Conservation (phyloP, 768 basidiomycete species). For the Termitomyces bulborhizus region DNA sequence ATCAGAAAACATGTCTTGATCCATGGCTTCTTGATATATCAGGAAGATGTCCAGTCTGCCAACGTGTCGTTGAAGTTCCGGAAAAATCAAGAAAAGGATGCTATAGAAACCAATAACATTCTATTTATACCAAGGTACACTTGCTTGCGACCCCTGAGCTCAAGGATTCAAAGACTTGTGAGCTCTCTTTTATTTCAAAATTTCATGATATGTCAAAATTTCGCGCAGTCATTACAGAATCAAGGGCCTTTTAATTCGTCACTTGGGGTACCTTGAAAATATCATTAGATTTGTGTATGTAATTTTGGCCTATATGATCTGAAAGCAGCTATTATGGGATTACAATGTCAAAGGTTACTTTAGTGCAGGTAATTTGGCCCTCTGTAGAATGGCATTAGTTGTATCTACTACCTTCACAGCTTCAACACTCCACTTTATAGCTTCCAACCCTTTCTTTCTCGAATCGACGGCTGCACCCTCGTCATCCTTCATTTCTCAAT, state of each 20-base stretch:
- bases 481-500: neutral
- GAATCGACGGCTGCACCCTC: neutral
- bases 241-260: neutral
- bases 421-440: neutral
- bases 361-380: too few species aligned
- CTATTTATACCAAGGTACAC: too few species aligned
- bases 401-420: too few species aligned
- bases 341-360: too few species aligned
- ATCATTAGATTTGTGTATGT: neutral
- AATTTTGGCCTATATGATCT: neutral
- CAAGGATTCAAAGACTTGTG: neutral
- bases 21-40: slow-evolving; percentile 85
- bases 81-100: slow-evolving; percentile 15
- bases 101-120: neutral
- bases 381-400: too few species aligned
- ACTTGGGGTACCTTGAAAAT: neutral
- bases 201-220: neutral
- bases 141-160: neutral
- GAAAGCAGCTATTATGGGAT: too few species aligned
- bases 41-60: slow-evolving; percentile 85
- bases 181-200: neutral
- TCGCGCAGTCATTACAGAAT: neutral
- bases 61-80: slow-evolving; percentile 58
- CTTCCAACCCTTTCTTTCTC: neutral
- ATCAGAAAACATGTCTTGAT: slow-evolving; percentile 81